Evolutionary conservation across 164 flowering plant genomes (phyloP).

Genomic region (Liriodendron chinense): DNA sequence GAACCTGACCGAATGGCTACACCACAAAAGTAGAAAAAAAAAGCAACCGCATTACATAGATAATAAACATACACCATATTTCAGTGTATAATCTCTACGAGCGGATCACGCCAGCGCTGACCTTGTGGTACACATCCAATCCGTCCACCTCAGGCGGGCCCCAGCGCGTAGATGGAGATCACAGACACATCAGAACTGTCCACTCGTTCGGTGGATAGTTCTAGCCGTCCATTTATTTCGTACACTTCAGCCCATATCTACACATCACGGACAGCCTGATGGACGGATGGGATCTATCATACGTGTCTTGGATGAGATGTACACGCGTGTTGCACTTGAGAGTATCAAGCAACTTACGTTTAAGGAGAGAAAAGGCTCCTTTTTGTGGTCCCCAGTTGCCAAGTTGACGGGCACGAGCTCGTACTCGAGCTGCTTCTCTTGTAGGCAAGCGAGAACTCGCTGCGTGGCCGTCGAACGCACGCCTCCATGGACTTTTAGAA

Average conservation of each 20-base stretch:
- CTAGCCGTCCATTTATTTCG: too few relatives aligned
- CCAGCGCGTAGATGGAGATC: too few relatives aligned
- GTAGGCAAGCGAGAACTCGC: conserved; percentile 4
- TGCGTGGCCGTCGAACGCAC: conserved; percentile 8
- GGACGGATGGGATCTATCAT: too few relatives aligned
- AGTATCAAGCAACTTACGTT: background rate
- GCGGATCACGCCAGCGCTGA: too few relatives aligned
- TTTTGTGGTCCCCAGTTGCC: conserved; percentile 9
- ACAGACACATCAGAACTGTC: too few relatives aligned
- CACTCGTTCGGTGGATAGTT: too few relatives aligned
- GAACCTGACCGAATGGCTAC: conserved; percentile 27
- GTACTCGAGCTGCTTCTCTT: conserved; percentile 16
- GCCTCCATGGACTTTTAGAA: conserved; percentile 30
- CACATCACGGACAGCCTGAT: too few relatives aligned
- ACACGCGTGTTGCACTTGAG: too few relatives aligned
- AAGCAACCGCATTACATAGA: background rate
- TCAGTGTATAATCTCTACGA: background rate
- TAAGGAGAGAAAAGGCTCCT: conserved; percentile 1
- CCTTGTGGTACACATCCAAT: too few relatives aligned
- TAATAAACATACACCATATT: background rate
- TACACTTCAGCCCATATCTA: too few relatives aligned
- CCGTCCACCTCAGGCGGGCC: too few relatives aligned
- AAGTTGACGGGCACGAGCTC: conserved; percentile 14
- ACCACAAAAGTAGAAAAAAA: background rate
- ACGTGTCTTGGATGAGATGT: too few relatives aligned